Percentiles rank a stretch among this genome's conserved stretches.
Evolutionary conservation across 2,329 filamentous ascomycete species (phyloP).

Genomic region (Ophiostoma novo-ulmi): DNA sequence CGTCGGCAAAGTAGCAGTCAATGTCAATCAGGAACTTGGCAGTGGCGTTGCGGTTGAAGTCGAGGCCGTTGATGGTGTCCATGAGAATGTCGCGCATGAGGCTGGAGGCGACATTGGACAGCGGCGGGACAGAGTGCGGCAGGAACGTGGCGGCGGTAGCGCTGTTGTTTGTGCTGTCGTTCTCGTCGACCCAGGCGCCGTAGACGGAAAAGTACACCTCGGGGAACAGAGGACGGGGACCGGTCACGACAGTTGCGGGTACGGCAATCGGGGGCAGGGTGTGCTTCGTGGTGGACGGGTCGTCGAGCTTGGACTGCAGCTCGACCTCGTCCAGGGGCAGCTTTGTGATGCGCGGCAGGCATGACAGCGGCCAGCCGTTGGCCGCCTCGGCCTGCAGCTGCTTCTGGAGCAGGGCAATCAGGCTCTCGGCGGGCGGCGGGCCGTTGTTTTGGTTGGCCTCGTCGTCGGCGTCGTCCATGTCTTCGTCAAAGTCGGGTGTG

Average conservation of each 20-base stretch:
- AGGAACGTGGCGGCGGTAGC: constrained; percentile 61
- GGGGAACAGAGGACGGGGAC: constrained; percentile 74
- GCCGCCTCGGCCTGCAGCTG: constrained; percentile 75
- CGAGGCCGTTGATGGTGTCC: constrained; percentile 88
- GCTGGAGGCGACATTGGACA: constrained; percentile 69
- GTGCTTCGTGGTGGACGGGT: constrained; percentile 61
- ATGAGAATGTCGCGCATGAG: constrained; percentile 79
- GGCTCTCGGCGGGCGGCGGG: constrained; percentile 58
- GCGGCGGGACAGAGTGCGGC: constrained; percentile 78
- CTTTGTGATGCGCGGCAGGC: constrained; percentile 63
- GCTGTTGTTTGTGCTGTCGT: constrained; percentile 6
- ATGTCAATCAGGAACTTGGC: constrained; percentile 89
- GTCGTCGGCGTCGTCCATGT: constrained; percentile 11
- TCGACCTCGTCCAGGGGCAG: constrained; percentile 58
- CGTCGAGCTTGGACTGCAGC: constrained; percentile 53
- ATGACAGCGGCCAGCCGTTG: constrained; percentile 68
- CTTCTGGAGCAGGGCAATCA: constrained; percentile 76
- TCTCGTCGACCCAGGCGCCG: constrained; percentile 27
- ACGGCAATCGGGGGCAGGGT: constrained; percentile 69
- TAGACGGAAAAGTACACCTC: constrained; percentile 95
- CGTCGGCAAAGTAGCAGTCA: constrained; percentile 86
- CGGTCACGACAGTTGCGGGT: constrained; percentile 69
- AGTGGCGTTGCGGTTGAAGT: constrained; percentile 84
- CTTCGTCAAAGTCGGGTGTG: not conserved
- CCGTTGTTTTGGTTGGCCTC: constrained; percentile 48